Evolutionary conservation across 108 stramenopile species (phyloP).

Genomic region (Chaetoceros tenuissimus): DNA sequence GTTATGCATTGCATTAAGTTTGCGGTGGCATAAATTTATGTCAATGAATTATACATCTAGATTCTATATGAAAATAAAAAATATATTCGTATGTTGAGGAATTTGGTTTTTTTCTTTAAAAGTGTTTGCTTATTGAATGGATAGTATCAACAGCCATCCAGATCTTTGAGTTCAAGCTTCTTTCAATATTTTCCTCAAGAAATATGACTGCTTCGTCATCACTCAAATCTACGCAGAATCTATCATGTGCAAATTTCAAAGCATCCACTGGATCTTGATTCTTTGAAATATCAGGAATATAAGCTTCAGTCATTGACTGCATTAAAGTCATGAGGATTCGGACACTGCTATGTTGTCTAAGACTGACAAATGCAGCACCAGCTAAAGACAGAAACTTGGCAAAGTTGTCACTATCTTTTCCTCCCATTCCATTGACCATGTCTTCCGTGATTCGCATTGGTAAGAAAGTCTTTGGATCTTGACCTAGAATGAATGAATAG

Average conservation of each 20-base stretch:
- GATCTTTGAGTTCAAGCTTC: slow-evolving; percentile 59
- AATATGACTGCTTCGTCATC: slow-evolving; percentile 66
- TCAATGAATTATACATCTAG: no score
- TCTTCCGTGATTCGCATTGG: slow-evolving; percentile 82
- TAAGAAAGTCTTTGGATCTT: slow-evolving; percentile 82
- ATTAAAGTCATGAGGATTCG: slow-evolving; percentile 60
- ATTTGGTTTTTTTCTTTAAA: no score
- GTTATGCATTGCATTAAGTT: no score
- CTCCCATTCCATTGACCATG: slow-evolving; percentile 83
- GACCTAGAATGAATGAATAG: slow-evolving; percentile 75
- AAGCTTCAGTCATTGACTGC: slow-evolving; percentile 47
- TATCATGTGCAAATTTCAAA: slow-evolving; percentile 48
- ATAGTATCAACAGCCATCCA: slow-evolving; percentile 88
- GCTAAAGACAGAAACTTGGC: slow-evolving; percentile 67
- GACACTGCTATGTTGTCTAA: slow-evolving; percentile 68
- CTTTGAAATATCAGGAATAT: slow-evolving; percentile 36
- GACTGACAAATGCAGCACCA: slow-evolving; percentile 71
- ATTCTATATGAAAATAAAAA: no score
- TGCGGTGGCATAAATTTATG: no score
- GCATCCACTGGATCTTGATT: slow-evolving; percentile 52
- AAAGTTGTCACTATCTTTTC: slow-evolving; percentile 75
- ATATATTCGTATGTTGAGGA: no score
- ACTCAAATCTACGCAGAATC: slow-evolving; percentile 59
- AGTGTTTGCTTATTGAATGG: slow-evolving; percentile 64
- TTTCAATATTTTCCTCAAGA: slow-evolving; percentile 75